Evolutionary conservation across 495 filamentous ascomycete species (phyloP), one percentile per base, ranked within the genome.

Genomic region (Jackrogersella multiformis): DNA sequence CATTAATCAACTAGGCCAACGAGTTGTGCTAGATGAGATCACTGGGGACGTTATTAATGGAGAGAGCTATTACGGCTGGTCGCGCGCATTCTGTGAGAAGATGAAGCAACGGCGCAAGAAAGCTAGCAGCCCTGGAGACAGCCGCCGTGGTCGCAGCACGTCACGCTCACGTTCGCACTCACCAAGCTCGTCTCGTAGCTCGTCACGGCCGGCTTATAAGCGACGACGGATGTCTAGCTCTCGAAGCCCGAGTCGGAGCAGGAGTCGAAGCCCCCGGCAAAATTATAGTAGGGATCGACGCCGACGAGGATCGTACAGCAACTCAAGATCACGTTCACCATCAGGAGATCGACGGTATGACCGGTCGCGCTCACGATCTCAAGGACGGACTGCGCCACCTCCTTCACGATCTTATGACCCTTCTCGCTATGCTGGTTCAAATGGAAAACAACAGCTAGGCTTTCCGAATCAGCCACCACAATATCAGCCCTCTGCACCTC

Each of bases 51-150:
- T 88, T 16, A 66, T 82, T 9, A 79, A 78, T 15, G 87, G 88
- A 6, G 88, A 94, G 30, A 88, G 87, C 6, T 96, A 96, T 71
- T 95, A 95, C 72, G 93, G 92, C 35, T 97, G 93, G 93, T 93
- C 90, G 12, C 86, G 83, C 42, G 76, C 79, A 6, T 97, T 96
- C 66, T 96, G 92, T 77, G 83, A 91, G 66, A 88, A 89, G 63
- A 96, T 94, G 90, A 91, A 88, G 73, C 84, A 84, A 53, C 80
- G 86, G 36, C 78, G 77, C 57, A 80, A 81, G 48, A 78, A 73
- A 8, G 72, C 64, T 24, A 56, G 39, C 15, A 64, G 61, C 20
- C 10, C 61, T 12, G 45, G 48, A 1, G 49, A 67, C 57, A 55
- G 72, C 28, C 42, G 64, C 16, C 39, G 56, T 16, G 56, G 61